phyloP scores from a whole-genome alignment of 2,329 filamentous ascomycete species.

The Diaporthe sp. region DNA sequence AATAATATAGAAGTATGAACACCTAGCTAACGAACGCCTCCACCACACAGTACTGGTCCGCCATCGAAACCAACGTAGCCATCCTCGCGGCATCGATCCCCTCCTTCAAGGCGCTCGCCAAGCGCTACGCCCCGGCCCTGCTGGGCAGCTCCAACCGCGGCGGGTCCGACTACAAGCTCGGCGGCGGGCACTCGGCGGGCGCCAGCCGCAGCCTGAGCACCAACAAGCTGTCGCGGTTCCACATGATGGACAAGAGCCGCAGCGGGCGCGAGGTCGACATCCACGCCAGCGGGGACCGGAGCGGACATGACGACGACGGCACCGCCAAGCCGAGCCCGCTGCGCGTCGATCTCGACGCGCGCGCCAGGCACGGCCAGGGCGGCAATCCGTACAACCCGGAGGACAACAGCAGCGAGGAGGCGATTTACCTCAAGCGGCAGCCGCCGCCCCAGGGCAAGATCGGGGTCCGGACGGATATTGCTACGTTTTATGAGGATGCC shows the following conservation, averaged over 20 bases:
- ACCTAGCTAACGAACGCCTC: background rate
- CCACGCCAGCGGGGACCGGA: background rate
- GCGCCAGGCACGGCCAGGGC: background rate
- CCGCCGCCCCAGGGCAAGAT: conserved; percentile 29
- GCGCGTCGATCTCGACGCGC: no score
- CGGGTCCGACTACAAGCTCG: conserved; percentile 34
- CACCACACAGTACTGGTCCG: conserved; percentile 50
- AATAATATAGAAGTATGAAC: background rate
- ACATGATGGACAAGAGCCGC: conserved; percentile 39
- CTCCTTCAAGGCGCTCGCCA: conserved; percentile 51
- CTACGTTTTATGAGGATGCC: conserved; percentile 24
- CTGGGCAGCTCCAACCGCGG: conserved; percentile 46
- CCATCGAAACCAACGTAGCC: conserved; percentile 53
- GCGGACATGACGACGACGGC: background rate
- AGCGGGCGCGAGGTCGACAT: conserved; percentile 30
- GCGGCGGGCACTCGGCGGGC: background rate
- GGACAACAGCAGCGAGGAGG: conserved; percentile 34
- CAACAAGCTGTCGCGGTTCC: conserved; percentile 32
- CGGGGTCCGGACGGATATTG: conserved; percentile 32
- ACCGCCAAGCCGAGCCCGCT: no score
- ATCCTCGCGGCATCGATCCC: conserved; percentile 54
- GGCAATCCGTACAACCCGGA: background rate
- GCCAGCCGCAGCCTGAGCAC: conserved; percentile 11
- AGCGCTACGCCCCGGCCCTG: conserved; percentile 55
- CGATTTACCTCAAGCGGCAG: conserved; percentile 15